Percentiles rank a stretch among this genome's conserved stretches.
phyloP scores from a whole-genome alignment of 139 green algal species.

The Diplosphaera chodatii region DNA sequence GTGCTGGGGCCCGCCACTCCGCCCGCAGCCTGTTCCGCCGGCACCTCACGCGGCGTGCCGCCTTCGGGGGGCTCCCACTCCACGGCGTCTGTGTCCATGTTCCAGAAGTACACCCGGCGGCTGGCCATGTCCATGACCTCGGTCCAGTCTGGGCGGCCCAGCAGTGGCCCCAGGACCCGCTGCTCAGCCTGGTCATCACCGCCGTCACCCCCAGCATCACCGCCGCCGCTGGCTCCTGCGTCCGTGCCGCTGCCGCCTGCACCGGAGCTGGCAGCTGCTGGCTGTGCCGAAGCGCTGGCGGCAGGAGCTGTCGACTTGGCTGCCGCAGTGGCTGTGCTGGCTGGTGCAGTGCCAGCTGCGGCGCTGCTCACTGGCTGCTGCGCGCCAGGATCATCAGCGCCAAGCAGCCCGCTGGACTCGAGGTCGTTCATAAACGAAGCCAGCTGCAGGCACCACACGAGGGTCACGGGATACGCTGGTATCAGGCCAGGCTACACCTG shows the following conservation, averaged over 20 bases:
- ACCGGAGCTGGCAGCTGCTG: no score
- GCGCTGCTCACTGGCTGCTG: not conserved
- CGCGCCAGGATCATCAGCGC: constrained; percentile 10
- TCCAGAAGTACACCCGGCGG: constrained; percentile 63
- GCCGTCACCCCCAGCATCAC: not conserved
- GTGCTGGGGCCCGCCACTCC: no score
- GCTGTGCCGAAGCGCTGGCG: not conserved
- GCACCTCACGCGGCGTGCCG: not conserved
- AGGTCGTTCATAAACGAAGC: constrained; percentile 68
- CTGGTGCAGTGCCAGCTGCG: no score
- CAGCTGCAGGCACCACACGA: constrained; percentile 35
- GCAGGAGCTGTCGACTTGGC: no score
- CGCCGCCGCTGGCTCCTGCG: not conserved
- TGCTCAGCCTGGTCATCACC: constrained; percentile 30
- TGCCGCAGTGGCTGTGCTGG: no score
- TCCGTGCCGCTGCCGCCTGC: no score
- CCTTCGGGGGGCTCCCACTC: constrained; percentile 52
- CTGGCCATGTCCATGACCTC: constrained; percentile 60
- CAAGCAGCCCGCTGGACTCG: constrained; percentile 63
- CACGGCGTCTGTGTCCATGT: constrained; percentile 51
- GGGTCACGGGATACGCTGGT: no score
- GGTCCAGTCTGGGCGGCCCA: constrained; percentile 35
- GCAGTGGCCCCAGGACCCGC: constrained; percentile 49
- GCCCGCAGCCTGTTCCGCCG: no score
- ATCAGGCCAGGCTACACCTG: no score